Percentiles rank a stretch among this genome's conserved stretches.
phyloP scores from a whole-genome alignment of 768 basidiomycete genomes.

The Pisolithus microcarpus region DNA sequence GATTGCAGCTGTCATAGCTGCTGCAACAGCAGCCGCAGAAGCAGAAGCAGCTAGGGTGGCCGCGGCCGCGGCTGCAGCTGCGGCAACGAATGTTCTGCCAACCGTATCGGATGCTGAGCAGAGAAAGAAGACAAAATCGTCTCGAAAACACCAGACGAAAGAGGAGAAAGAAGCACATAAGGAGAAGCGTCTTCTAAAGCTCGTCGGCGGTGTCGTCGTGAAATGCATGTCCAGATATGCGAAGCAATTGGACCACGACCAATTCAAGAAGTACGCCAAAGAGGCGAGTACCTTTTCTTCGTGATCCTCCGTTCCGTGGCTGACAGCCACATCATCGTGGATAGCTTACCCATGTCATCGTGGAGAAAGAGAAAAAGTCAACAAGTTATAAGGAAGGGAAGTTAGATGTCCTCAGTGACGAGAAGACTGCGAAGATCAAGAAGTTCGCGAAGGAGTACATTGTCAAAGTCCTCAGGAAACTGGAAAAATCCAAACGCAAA shows the following conservation, averaged over 20 bases:
- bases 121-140: slow-evolving; percentile 19
- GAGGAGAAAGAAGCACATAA: slow-evolving; percentile 62
- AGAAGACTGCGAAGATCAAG: slow-evolving; percentile 85
- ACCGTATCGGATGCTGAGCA: slow-evolving; percentile 10
- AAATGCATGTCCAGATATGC: slow-evolving; percentile 88
- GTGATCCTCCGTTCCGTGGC: neutral
- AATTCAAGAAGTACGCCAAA: slow-evolving; percentile 93
- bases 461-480: slow-evolving; percentile 64
- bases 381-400: slow-evolving; percentile 65
- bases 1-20: slow-evolving; percentile 37
- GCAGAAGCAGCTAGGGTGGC: slow-evolving; percentile 27
- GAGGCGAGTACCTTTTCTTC: slow-evolving; percentile 53
- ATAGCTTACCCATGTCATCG: slow-evolving; percentile 78
- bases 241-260: slow-evolving; percentile 63
- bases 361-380: slow-evolving; percentile 95
- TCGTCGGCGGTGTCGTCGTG: slow-evolving; percentile 90
- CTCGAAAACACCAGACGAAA: slow-evolving; percentile 37
- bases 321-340: neutral
- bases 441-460: slow-evolving; percentile 91
- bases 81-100: slow-evolving; percentile 1
- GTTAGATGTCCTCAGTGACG: slow-evolving; percentile 73
- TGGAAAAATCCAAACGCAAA: slow-evolving; percentile 37
- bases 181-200: slow-evolving; percentile 77
- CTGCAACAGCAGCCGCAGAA: slow-evolving; percentile 29
- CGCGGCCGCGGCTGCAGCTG: slow-evolving; percentile 17